Evolutionary conservation across 1,139 yeast genomes (phyloP), one percentile per base, ranked within the genome.

Genomic region (Debaryomyces sp.): DNA sequence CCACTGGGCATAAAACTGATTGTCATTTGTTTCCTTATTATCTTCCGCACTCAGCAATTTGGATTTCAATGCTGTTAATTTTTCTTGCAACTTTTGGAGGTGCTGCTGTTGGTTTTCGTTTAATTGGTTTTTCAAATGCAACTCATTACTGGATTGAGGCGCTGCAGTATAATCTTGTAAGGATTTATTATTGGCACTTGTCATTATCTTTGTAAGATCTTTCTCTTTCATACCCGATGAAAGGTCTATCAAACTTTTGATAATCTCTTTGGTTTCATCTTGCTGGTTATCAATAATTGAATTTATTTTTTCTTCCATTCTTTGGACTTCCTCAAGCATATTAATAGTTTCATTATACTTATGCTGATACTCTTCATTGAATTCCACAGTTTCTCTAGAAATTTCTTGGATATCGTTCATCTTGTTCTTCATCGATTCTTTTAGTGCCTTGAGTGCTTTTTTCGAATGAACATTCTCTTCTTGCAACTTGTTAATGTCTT

Each of bases 1-100:
- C 74, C 73, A 69, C 46, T 64, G 64, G 21, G 71, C 73, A 38
- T 52, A 59, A 29, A 53, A 47, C 26, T 67, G 65, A 44, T 44
- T 52, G 10, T 30, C 37, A 22, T 29, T 41, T 9, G 48, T 44
- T 17, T 23, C 40, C 38, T 49, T 39, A 29, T 24, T 27, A 15
- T 47, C 45, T 15, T 45, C 37, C 13, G 45, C 32, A 38, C 33
- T 32, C 32, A 43, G 39, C 6, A 46, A 23, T 1, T 37, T 44
- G 9, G 38, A 10, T 22, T 39, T 44, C 34, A 55, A 44, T 22
- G 51, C 47, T 10, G 30, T 30, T 32, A 38, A 27, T 36, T 51
- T 50, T 12, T 30, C 37, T 22, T 41, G 26, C 10, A 48, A 44
- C 36, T 44, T 48, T 9, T 44, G 39, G 17, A 52, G 26, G 23